Conservation (phyloP, 2,329 filamentous ascomycete genomes). For the Teratosphaeria viscida region DNA sequence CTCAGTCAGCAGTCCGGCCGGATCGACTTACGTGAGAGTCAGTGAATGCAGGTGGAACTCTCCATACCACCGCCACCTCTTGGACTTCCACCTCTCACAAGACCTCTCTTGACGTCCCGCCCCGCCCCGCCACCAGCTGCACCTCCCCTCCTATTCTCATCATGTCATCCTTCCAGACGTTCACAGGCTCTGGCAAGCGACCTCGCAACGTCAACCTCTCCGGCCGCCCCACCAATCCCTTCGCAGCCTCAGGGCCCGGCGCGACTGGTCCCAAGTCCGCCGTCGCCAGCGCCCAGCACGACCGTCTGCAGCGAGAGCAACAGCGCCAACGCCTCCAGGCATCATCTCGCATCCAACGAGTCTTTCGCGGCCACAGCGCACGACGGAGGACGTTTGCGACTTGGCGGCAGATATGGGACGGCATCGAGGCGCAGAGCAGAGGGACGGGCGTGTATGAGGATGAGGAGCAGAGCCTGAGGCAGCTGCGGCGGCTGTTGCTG, state of each 20-base stretch:
- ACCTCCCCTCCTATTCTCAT: neutral
- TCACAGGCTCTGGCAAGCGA: constrained; percentile 77
- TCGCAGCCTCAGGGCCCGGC: constrained; percentile 44
- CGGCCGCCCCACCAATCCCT: constrained; percentile 67
- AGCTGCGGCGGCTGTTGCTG: constrained; percentile 33
- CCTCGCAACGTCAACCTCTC: constrained; percentile 90
- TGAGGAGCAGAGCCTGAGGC: constrained; percentile 29
- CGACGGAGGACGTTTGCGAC: constrained; percentile 48
- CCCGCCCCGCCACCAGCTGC: neutral
- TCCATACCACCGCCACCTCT: neutral
- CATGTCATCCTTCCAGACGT: constrained; percentile 47
- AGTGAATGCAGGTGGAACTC: neutral
- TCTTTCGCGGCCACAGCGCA: constrained; percentile 67
- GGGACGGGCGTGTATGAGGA: constrained; percentile 26
- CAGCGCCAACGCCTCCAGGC: constrained; percentile 71
- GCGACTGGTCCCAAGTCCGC: constrained; percentile 60
- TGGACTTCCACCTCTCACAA: neutral
- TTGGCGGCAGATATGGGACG: constrained; percentile 55
- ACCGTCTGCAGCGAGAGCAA: constrained; percentile 67
- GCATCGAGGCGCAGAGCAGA: constrained; percentile 28
- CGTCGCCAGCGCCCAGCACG: constrained; percentile 76
- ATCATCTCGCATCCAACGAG: constrained; percentile 61
- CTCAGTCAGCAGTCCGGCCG: neutral
- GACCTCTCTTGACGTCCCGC: neutral
- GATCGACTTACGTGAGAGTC: neutral